phyloP scores from a whole-genome alignment of 2,329 filamentous ascomycete species.

The Fusarium piperis region DNA sequence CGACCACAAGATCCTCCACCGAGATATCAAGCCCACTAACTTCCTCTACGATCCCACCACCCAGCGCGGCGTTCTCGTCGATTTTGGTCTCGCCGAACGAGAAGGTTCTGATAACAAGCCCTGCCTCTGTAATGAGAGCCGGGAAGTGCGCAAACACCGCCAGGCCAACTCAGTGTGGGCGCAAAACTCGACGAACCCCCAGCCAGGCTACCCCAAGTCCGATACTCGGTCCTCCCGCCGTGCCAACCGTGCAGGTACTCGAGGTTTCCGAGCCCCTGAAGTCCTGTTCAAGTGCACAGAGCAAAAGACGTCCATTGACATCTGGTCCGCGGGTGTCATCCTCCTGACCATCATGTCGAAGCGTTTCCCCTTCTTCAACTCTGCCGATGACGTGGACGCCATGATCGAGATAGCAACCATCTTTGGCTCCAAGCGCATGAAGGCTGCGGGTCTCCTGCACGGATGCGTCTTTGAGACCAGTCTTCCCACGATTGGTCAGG shows the following conservation, averaged over 20 bases:
- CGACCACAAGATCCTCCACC: slow-evolving; percentile 84
- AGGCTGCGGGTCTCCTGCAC: slow-evolving; percentile 81
- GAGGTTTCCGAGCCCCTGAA: slow-evolving; percentile 95
- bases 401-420: slow-evolving; percentile 98
- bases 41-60: slow-evolving; percentile 89
- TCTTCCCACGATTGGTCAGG: slow-evolving; percentile 87
- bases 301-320: slow-evolving; percentile 92
- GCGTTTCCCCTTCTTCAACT: slow-evolving; percentile 98
- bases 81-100: slow-evolving; percentile 95
- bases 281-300: slow-evolving; percentile 97
- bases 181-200: slow-evolving; percentile 58
- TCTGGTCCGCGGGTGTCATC: slow-evolving; percentile 98
- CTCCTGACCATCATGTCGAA: slow-evolving; percentile 92
- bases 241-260: slow-evolving; percentile 92
- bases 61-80: slow-evolving; percentile 90
- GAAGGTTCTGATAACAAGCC: slow-evolving; percentile 80
- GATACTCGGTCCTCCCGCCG: slow-evolving; percentile 88
- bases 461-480: slow-evolving; percentile 93
- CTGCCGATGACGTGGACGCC: slow-evolving; percentile 96
- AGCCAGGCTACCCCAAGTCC: slow-evolving; percentile 83
- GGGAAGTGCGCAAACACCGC: slow-evolving; percentile 68
- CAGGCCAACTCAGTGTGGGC: slow-evolving; percentile 68
- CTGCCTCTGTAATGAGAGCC: slow-evolving; percentile 80
- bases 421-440: slow-evolving; percentile 88
- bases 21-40: slow-evolving; percentile 97